phyloP scores from a whole-genome alignment of 371 early-diverging fungal genomes.

The Mucor racemosus region DNA sequence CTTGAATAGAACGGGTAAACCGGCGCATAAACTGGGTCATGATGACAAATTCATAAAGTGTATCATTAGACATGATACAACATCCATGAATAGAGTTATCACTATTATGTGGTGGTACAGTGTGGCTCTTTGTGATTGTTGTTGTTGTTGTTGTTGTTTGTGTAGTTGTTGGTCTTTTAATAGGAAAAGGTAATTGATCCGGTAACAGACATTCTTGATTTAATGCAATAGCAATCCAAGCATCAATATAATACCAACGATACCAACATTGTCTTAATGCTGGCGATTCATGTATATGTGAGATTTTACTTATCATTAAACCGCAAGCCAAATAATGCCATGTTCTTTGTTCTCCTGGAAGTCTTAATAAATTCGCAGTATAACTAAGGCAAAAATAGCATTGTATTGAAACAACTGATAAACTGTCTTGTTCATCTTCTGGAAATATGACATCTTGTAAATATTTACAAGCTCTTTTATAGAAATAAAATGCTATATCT shows the following conservation, averaged over 20 bases:
- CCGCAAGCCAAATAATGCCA: slow-evolving; percentile 33
- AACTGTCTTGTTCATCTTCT: slow-evolving; percentile 12
- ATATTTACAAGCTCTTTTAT: slow-evolving; percentile 14
- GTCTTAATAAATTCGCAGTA: slow-evolving; percentile 26
- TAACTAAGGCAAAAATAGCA: slow-evolving; percentile 35
- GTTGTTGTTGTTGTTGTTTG: not conserved
- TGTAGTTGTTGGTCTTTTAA: not conserved
- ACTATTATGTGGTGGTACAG: not conserved
- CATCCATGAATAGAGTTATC: slow-evolving; percentile 2
- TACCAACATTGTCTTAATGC: slow-evolving; percentile 30
- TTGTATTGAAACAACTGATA: slow-evolving; percentile 17
- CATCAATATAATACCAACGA: slow-evolving; percentile 49
- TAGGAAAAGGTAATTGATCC: slow-evolving; percentile 28
- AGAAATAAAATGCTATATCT: slow-evolving; percentile 20
- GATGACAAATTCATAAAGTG: slow-evolving; percentile 28
- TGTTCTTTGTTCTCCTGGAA: slow-evolving; percentile 25
- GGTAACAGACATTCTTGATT: slow-evolving; percentile 41
- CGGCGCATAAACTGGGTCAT: slow-evolving; percentile 44
- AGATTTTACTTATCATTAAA: slow-evolving; percentile 16
- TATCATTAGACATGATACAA: slow-evolving; percentile 19
- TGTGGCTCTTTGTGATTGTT: not conserved
- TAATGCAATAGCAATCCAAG: slow-evolving; percentile 44
- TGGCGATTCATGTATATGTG: not conserved
- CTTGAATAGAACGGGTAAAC: slow-evolving; percentile 36
- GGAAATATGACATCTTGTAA: slow-evolving; percentile 15